Base-by-base conservation (phyloP, 305 asterid genomes). In the Fraxinus angustifolia region DNA sequence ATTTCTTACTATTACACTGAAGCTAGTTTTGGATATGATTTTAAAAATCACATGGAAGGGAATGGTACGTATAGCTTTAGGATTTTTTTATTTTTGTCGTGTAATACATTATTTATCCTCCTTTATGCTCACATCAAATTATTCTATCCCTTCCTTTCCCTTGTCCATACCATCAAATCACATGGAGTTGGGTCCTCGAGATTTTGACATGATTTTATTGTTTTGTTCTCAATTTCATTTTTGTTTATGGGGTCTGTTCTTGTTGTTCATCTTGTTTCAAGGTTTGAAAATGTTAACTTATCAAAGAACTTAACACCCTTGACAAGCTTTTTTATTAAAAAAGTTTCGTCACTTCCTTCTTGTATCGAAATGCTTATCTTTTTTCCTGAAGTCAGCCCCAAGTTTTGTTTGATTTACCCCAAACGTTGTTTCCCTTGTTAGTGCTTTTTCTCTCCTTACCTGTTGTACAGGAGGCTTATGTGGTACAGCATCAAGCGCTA, bases 21-120 rank as follows among this genome's bases (percentile, higher is more conserved):
- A 56, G 74, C 76, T 60, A 50, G 58, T 70, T 78, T 38, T 76
- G 26, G 36, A 17, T 78, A 68, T 60, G 70, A 11, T 73, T 78
- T 19, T 17, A 16, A 19, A 50, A 71, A 48, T 14, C 58, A 14
- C 26, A 58, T 17, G 68, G 68, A 58, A 17, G 28, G 28, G 68
- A 17, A 58, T 58, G 68, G 12, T 17, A 5, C 19, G 3, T 8
- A 58, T 58, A 58, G 68, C 10, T 7, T 17, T 58, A 16, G 65
- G 42, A 36, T 36, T 0, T 11, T 23, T 45, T 45, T 45, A 3
- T 45, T 11, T 50, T 50, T 50, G n/a, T 3, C 21, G 21, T 16
- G 8, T 4, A 50, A 50, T 4, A 50, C 21, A 16, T 50, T 50
- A 4, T 6, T 50, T 50, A 14, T 14, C 60, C 60, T 50, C 60